Base-by-base conservation (phyloP, 164 flowering plant species). In the Magnolia officinalis region DNA sequence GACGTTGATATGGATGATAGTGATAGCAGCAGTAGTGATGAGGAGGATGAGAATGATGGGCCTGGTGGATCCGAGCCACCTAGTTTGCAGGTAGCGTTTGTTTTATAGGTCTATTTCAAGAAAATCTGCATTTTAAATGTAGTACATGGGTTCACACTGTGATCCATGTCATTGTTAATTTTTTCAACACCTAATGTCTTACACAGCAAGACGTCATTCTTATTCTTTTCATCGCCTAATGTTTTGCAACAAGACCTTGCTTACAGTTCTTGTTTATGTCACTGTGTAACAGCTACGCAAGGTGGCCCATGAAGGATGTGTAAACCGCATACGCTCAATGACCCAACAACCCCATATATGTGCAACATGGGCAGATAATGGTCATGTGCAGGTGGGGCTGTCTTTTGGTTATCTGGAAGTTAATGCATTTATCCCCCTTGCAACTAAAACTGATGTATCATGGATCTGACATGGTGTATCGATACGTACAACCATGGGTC, bases 311-410 rank as follows among this genome's bases (percentile, higher is more conserved):
- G 87, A 88, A 75, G 98, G 99, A 77, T 83, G 95, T 81, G 89
- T 96, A 21, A 96, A 96, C 78, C 90, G 98, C 19, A 91, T 94
- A 70, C 95, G 98, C 67, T 89, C 95, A 29, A 94, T 96, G 98
- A 63, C 86, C 51, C 97, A 96, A 76, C 85, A 82, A 77, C 97
- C 98, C 63, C 97, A 96, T 76, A 91, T 96, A 78, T 90, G 94
- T 88, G 99, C 97, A 45, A 85, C 98, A 61, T 96, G 98, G 98
- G 94, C 86, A 14, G 98, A 96, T 79, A 79, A 89, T 74, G 98
- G 98, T 58, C 91, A 81, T 86, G 98, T 94, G 75, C 97, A 96
- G 97, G 99, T 94, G 61, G n/a, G 82, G 87, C 37, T 26, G 10
- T 70, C 72, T 45, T 20, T 13, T 13, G 26, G 31, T 13, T 29